Base-by-base conservation (phyloP, 2,329 filamentous ascomycete species). In the Lecanicillium sp. region DNA sequence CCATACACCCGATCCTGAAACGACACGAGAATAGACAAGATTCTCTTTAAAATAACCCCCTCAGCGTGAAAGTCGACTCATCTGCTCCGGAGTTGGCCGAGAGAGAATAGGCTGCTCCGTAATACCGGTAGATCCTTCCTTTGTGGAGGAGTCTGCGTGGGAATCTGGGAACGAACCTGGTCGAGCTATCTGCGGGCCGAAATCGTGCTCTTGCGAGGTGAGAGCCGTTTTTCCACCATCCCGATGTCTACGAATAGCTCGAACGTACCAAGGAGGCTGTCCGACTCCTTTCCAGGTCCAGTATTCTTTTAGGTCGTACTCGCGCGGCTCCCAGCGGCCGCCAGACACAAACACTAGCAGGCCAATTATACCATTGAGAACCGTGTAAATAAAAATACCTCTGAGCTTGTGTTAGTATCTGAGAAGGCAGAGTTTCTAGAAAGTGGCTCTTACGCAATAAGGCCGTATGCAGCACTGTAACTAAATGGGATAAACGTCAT, bases 401-500 rank as follows among this genome's bases (percentile, higher is more conserved):
- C 70, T 73, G 41, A n/a, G 13, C 16, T 20, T 44, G 1, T 15
- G 44, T 48, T 41, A 52, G 44, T 14, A 9, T 4, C 4, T n/a
- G 8, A n/a, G 22, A n/a, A 2, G 5, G 13, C 2, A 9, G 2
- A 14, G 7, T 9, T n/a, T 19, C n/a, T 11, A 3, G 9, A 28
- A n/a, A n/a, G n/a, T n/a, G 25, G 25, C n/a, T 66, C 71, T 63
- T 56, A 77, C 74, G 75, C 82, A 48, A 87, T 85, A 19, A 88
- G 71, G 14, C 83, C 83, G 46, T 87, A 86, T 7, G 83, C 82
- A 34, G 85, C 83, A 37, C 79, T 84, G 68, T 86, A 88, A 46
- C 78, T 85, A 54, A 87, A 85, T 0, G 83, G 83, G 64, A 88
- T 87, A 39, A 85, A 75, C 2, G 76, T 75, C 48, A 87, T 76